phyloP scores from a whole-genome alignment of 2,329 filamentous ascomycete species.

The Fusarium incarnatum region DNA sequence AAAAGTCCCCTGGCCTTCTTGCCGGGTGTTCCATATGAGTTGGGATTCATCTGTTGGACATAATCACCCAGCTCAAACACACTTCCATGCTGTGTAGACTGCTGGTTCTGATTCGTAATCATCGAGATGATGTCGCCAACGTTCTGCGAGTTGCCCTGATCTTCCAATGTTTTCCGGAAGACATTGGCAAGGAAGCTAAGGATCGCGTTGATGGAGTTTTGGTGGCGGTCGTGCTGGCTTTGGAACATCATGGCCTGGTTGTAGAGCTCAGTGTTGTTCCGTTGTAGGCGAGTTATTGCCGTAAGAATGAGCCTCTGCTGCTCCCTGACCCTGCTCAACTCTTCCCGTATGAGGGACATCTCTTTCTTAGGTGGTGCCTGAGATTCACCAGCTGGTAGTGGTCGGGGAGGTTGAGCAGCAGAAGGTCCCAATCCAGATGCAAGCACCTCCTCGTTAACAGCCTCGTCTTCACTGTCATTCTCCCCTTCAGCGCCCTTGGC shows the following conservation, averaged over 20 bases:
- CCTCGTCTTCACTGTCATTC: conserved; percentile 74
- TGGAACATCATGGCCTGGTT: conserved; percentile 91
- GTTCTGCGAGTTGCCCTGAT: conserved; percentile 79
- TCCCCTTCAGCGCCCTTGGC: conserved; percentile 74
- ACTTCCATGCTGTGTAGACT: conserved; percentile 62
- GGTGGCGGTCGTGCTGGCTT: conserved; percentile 92
- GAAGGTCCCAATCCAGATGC: conserved; percentile 38
- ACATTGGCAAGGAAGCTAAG: conserved; percentile 96
- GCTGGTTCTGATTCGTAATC: conserved; percentile 68
- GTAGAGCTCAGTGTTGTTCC: conserved; percentile 89
- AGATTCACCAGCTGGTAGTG: conserved; percentile 58
- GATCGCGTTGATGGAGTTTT: conserved; percentile 99
- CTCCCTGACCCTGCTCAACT: conserved; percentile 83
- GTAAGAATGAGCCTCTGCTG: conserved; percentile 88
- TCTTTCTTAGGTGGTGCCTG: conserved; percentile 75
- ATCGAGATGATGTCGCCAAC: conserved; percentile 87
- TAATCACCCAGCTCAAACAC: conserved; percentile 73
- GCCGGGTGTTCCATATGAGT: conserved; percentile 55
- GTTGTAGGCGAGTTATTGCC: conserved; percentile 82
- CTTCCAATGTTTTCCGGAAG: conserved; percentile 92
- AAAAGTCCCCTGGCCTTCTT: conserved; percentile 67
- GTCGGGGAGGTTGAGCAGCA: conserved; percentile 42
- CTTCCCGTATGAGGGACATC: conserved; percentile 79
- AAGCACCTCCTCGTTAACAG: conserved; percentile 56
- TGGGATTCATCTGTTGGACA: conserved; percentile 59